Conservation (phyloP, 768 basidiomycete species). For the Sistotremastrum niveocremeum region DNA sequence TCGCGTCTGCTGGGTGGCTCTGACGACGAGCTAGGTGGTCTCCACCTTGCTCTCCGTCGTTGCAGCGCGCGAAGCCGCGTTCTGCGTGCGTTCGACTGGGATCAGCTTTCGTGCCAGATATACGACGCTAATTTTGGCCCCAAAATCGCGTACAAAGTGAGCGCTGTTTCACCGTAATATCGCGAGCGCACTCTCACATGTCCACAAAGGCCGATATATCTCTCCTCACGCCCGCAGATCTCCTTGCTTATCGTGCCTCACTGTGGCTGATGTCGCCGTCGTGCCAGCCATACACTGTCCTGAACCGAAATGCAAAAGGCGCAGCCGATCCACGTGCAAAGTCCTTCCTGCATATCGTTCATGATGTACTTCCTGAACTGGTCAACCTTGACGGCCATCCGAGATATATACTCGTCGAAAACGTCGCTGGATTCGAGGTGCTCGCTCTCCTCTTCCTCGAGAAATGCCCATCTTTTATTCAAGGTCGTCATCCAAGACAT, state of each 20-base stretch:
- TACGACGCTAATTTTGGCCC: constrained; percentile 48
- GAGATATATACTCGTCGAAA: constrained; percentile 53
- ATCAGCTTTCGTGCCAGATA: constrained; percentile 57
- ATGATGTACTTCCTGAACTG: constrained; percentile 47
- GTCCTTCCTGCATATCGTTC: constrained; percentile 62
- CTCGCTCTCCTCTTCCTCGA: constrained; percentile 7
- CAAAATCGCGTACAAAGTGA: constrained; percentile 37
- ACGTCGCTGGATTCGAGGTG: constrained; percentile 78
- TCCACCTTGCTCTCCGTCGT: constrained; percentile 51
- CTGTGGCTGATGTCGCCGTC: constrained; percentile 74
- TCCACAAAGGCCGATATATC: constrained; percentile 47
- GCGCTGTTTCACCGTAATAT: constrained; percentile 4
- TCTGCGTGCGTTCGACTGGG: constrained; percentile 72
- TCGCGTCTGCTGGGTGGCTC: neutral
- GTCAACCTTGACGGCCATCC: constrained; percentile 34
- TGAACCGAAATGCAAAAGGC: constrained; percentile 62
- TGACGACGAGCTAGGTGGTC: constrained; percentile 36
- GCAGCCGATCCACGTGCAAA: constrained; percentile 58
- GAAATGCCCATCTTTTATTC: neutral
- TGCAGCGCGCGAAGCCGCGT: constrained; percentile 34
- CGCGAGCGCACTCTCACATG: constrained; percentile 3
- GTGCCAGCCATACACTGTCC: constrained; percentile 73
- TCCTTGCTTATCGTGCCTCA: constrained; percentile 37
- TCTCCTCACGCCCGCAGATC: constrained; percentile 31
- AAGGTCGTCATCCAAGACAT: constrained; percentile 30